These are phyloP conservation scores for Apiospora rasikravindrae DNA, from an alignment of 2,329 filamentous ascomycete species.

Conservation along the genomic window DNA sequence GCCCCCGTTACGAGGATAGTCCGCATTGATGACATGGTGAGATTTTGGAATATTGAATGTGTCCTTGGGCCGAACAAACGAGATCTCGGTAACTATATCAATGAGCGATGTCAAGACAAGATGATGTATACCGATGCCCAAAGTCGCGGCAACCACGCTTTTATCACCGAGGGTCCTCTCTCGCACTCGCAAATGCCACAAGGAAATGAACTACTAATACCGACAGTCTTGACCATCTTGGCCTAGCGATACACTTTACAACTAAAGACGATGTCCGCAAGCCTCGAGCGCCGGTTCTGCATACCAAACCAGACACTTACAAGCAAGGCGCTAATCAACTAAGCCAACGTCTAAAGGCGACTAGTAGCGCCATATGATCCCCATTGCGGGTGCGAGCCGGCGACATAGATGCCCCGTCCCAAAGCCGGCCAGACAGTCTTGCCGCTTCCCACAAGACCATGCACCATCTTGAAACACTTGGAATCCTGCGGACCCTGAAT, in stretches of 20 bases:
- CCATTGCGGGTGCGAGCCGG: slow-evolving; percentile 5
- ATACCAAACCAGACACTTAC: not conserved
- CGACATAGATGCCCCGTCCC: not conserved
- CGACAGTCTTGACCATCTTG: not conserved
- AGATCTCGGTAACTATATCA: not conserved
- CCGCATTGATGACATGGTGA: not conserved
- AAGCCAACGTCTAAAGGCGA: not conserved
- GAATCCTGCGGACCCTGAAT: not conserved
- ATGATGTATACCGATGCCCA: too few species aligned
- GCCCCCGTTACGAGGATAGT: slow-evolving; percentile 21
- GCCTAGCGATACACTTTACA: not conserved
- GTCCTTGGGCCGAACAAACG: not conserved
- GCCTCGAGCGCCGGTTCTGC: not conserved
- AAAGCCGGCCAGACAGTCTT: not conserved
- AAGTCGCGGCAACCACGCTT: not conserved
- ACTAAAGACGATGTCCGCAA: not conserved
- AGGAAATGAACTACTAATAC: not conserved
- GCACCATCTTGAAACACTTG: not conserved
- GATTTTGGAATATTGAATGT: not conserved
- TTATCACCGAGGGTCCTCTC: not conserved
- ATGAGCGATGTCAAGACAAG: not conserved
- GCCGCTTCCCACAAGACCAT: not conserved
- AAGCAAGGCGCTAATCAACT: not conserved
- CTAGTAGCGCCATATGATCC: not conserved
- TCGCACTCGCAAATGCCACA: not conserved